Base-by-base conservation (phyloP, 129 eudicot genomes). In the Ambrosia trifida region DNA sequence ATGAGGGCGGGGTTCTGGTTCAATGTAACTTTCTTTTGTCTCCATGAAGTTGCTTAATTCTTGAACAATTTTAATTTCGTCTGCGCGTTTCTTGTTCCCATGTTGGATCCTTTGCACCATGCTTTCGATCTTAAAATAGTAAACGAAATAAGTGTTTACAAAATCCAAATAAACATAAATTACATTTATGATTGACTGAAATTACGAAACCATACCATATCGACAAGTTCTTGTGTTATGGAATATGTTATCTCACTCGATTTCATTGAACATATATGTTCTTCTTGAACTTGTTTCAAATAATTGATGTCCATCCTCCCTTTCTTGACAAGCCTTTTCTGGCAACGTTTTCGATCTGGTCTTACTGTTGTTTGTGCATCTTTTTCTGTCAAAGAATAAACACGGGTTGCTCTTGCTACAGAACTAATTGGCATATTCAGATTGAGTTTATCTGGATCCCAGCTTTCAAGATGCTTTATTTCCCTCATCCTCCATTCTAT, bases 221-320 rank as follows among this genome's bases (percentile, higher is more conserved):
- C 40, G 20, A 24, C 28, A 45, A 66, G 72, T 28, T 66, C 58
- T 24, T 66, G 58, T 46, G 41, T 66, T 14, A 41, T 43, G 45
- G 41, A 45, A 3, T 19, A 46, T 24, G 57, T 8, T 44, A 36
- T 63, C 3, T 28, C 49, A 63, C 13, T 44, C 5, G 47, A 47
- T 68, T 49, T 68, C 17, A 50, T 68, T 17, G 59, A 68, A 50
- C 2, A 51, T 16, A 50, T 0, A 49, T 50, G 62, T 51, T 68
- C 32, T 68, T 68, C 73, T 11, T 50, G 73, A 68, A 66, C 72
- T 66, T 45, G 33, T 64, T 18, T 54, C 56, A 74, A 40, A 53
- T 65, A 75, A 2, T 75, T 18, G 3, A 45, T 17, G 65, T 75
- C 65, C 46, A 65, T 28, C 57, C 17, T 65, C 32, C 38, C 79